A percentile compares a stretch with the other conserved stretches of the same genome.
Conservation (phyloP, 2,329 filamentous ascomycete genomes). For the Diaporthe australafricana region DNA sequence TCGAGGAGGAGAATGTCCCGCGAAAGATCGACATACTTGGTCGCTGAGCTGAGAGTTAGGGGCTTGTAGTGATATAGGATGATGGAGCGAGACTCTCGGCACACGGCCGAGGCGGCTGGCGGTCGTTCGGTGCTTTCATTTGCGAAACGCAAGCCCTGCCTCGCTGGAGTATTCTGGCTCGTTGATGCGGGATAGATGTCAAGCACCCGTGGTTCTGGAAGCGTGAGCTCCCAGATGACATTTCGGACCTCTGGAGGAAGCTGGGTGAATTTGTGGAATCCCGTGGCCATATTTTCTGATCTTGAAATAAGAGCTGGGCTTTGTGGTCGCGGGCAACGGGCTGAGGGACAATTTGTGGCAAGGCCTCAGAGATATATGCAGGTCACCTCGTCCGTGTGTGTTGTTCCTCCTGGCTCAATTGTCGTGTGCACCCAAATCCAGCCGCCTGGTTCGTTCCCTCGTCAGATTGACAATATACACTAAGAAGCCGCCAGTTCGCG, state of each 20-base stretch:
- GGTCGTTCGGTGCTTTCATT: constrained; percentile 59
- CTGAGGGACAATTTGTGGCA: constrained; percentile 36
- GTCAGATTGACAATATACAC: constrained; percentile 3
- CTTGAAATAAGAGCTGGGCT: constrained; percentile 30
- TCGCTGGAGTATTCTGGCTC: constrained; percentile 51
- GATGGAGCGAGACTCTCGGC: constrained; percentile 56
- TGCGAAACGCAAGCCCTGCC: constrained; percentile 59
- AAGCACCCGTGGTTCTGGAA: constrained; percentile 58
- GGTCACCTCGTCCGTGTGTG: neutral
- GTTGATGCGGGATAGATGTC: constrained; percentile 60
- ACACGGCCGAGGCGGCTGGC: constrained; percentile 56
- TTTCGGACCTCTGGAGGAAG: constrained; percentile 58
- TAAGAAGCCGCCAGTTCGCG: constrained; percentile 25
- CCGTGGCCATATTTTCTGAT: constrained; percentile 38
- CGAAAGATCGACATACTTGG: constrained; percentile 58
- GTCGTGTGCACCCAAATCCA: neutral
- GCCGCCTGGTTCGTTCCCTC: constrained; percentile 12
- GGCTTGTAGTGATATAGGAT: constrained; percentile 57
- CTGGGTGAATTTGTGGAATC: constrained; percentile 45
- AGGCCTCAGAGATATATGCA: neutral
- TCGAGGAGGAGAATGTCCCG: constrained; percentile 60
- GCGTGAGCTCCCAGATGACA: constrained; percentile 58
- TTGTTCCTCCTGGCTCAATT: neutral
- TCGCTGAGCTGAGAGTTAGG: constrained; percentile 56
- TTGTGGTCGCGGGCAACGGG: constrained; percentile 41